Evolutionary conservation across 129 eudicot genomes (phyloP).

Genomic region (Gnaphalium uliginosum): DNA sequence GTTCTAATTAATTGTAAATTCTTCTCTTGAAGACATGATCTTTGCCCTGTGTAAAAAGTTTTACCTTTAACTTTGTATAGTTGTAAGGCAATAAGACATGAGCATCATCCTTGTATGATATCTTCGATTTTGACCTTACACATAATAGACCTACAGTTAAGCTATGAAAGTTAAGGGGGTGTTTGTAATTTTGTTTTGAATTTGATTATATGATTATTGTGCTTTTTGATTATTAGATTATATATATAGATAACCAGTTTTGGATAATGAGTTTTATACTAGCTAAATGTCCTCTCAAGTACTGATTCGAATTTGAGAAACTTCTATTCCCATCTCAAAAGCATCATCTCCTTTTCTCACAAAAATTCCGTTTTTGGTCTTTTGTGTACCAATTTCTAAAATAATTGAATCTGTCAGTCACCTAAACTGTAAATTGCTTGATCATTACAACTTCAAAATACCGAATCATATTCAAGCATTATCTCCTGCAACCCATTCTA

Average conservation of each 20-base stretch:
- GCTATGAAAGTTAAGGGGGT: background rate
- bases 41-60: background rate
- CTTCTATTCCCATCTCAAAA: background rate
- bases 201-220: background rate
- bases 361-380: too few species aligned
- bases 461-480: background rate
- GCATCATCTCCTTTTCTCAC: too few species aligned
- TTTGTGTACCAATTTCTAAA: too few species aligned
- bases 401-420: too few species aligned
- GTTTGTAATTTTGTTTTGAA: background rate
- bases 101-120: background rate
- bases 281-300: background rate
- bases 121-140: background rate
- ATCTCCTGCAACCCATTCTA: background rate
- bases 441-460: background rate
- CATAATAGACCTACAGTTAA: background rate
- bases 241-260: background rate
- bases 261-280: background rate
- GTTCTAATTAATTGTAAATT: background rate
- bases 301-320: background rate
- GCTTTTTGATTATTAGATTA: background rate
- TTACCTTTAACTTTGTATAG: background rate
- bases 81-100: background rate
- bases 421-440: too few species aligned
- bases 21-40: background rate